Evolutionary conservation across 768 basidiomycete genomes (phyloP).

Genomic region (Tricholoma furcatifolium): DNA sequence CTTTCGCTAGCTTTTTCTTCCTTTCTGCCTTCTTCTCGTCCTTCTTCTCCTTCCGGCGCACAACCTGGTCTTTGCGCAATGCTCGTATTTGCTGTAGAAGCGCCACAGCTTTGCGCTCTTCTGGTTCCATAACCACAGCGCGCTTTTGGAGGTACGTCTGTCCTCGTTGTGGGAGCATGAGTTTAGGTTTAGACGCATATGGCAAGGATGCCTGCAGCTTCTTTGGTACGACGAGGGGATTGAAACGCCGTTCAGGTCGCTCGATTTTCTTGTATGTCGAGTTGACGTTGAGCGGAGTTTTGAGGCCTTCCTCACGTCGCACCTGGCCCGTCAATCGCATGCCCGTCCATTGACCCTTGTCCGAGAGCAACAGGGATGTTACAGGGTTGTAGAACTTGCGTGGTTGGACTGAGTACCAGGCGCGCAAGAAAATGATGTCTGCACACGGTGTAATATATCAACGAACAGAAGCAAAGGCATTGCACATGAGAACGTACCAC

Average conservation of each 20-base stretch:
- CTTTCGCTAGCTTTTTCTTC: constrained; percentile 71
- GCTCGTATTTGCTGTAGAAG: constrained; percentile 93
- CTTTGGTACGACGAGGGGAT: constrained; percentile 82
- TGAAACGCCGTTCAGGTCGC: constrained; percentile 82
- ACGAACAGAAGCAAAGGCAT: not conserved
- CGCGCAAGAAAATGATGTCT: constrained; percentile 95
- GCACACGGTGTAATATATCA: not conserved
- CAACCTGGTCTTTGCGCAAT: constrained; percentile 84
- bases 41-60: constrained; percentile 81
- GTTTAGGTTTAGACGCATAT: constrained; percentile 89
- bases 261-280: constrained; percentile 87
- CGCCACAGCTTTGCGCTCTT: constrained; percentile 90
- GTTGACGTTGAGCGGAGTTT: constrained; percentile 78
- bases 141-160: constrained; percentile 93
- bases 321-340: constrained; percentile 97
- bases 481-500: constrained; percentile 57
- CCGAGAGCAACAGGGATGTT: constrained; percentile 80
- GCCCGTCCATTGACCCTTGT: constrained; percentile 84
- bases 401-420: constrained; percentile 96
- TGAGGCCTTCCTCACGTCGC: constrained; percentile 78
- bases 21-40: constrained; percentile 68
- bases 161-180: constrained; percentile 68
- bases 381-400: constrained; percentile 97
- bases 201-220: constrained; percentile 91
- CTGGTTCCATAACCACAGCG: constrained; percentile 92